Base-by-base conservation (phyloP, 345 rosid genomes). In the Brassica cretica region DNA sequence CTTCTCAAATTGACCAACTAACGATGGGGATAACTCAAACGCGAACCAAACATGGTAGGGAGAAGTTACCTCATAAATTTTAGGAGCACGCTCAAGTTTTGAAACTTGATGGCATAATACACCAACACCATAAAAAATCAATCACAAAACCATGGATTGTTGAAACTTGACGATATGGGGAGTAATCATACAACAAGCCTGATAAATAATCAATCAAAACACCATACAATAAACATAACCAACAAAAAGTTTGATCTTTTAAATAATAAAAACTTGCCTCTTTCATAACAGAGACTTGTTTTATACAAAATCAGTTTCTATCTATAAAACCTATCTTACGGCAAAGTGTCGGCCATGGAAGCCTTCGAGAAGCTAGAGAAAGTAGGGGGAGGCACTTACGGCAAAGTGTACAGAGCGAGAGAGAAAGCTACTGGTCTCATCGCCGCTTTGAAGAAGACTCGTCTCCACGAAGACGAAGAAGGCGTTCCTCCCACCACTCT, bases 401-500 rank as follows among this genome's bases (percentile, higher is more conserved):
- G 97, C 0, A 95, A 95, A 76, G 98, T 95, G 2, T 95, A 95
- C 85, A 84, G 96, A 84, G 98, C 98, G 10, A 87, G 91, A 68
- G 99, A 95, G 87, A 90, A 88, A 72, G 97, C 98, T 16, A 95
- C 97, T 0, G 97, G 98, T 8, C 72, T 76, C 84, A 91, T 91
- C 83, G 99, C 93, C 5, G 98, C 99, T 19, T 85, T 95, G 29
- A 95, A 95, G 89, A 95, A 95, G 89, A 95, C 99, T 0, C 99
- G 98, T 71, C 99, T 95, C 68, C 97, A 91, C 56, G 99, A 91
- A 75, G 99, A 95, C 79, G 97, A 95, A 18, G 98, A 95, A 85
- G 98, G 99, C 16, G 98, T 93, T 68, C 99, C 97, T 56, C 97
- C 99, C 72, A 95, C 98, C 56, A 95, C 99, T 75, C 99, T 93